phyloP scores from a whole-genome alignment of 805 yeast genomes.

The Wickerhamomyces kurtzmanii region DNA sequence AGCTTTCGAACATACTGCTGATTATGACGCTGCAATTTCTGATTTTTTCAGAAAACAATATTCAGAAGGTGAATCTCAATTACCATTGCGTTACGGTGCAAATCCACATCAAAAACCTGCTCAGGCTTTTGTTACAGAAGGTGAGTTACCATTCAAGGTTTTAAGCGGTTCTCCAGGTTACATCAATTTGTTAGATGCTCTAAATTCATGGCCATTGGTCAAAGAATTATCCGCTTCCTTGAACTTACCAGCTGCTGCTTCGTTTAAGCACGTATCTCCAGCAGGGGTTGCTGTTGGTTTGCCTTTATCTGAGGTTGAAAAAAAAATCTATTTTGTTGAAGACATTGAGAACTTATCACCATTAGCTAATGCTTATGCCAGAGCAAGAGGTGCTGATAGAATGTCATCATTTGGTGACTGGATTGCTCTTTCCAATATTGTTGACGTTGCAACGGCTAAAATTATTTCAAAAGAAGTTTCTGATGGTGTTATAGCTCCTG shows the following conservation, averaged over 20 bases:
- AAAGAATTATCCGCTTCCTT: slow-evolving; percentile 92
- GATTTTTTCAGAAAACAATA: slow-evolving; percentile 97
- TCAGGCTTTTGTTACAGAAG: slow-evolving; percentile 84
- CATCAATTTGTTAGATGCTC: slow-evolving; percentile 91
- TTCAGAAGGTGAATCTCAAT: slow-evolving; percentile 80
- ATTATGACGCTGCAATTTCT: slow-evolving; percentile 89
- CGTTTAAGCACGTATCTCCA: slow-evolving; percentile 97
- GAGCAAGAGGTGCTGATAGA: slow-evolving; percentile 99
- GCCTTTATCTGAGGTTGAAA: slow-evolving; percentile 85
- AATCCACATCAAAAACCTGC: slow-evolving; percentile 99
- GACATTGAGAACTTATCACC: slow-evolving; percentile 95
- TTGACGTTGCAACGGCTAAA: slow-evolving; percentile 92
- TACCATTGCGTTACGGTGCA: slow-evolving; percentile 95
- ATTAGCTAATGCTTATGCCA: slow-evolving; percentile 94
- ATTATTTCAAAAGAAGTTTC: slow-evolving; percentile 96
- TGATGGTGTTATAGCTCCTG: slow-evolving; percentile 99
- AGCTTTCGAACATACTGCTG: slow-evolving; percentile 98
- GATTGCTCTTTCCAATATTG: slow-evolving; percentile 94
- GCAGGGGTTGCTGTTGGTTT: slow-evolving; percentile 98
- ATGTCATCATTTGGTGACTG: slow-evolving; percentile 99
- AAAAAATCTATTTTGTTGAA: slow-evolving; percentile 89
- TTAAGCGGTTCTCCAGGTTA: slow-evolving; percentile 95
- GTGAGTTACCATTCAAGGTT: slow-evolving; percentile 90
- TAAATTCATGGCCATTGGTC: slow-evolving; percentile 98
- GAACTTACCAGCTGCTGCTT: slow-evolving; percentile 96